These are phyloP conservation scores for Erigeron canadensis DNA, from an alignment of 129 eudicot genomes.

Conservation along the genomic window DNA sequence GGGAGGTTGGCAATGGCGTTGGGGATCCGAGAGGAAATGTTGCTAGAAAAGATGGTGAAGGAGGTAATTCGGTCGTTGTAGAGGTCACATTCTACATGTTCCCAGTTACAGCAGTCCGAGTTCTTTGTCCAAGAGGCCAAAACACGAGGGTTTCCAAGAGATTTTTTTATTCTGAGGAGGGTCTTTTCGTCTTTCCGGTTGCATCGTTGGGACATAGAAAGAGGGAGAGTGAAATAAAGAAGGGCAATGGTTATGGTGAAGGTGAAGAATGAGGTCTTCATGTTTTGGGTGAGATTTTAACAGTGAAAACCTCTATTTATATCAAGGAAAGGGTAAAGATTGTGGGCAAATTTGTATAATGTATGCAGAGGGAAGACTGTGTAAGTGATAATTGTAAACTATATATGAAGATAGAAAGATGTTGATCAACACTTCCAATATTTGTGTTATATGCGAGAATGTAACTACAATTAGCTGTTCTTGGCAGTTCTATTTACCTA, in stretches of 20 bases:
- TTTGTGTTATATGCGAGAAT: not conserved
- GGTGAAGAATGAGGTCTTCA: constrained; percentile 33
- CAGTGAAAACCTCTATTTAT: not conserved
- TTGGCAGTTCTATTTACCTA: not conserved
- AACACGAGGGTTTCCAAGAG: constrained; percentile 32
- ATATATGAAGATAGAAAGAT: not conserved
- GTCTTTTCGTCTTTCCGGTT: constrained; percentile 40
- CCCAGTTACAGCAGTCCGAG: constrained; percentile 46
- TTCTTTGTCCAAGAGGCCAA: constrained; percentile 37
- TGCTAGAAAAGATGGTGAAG: constrained; percentile 30
- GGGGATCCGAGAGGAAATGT: constrained; percentile 34
- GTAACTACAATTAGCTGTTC: not conserved
- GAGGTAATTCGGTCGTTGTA: constrained; percentile 41
- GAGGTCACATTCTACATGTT: constrained; percentile 35
- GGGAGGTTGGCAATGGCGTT: constrained; percentile 35
- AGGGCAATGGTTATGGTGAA: constrained; percentile 8
- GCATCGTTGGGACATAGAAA: constrained; percentile 42
- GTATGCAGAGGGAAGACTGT: not conserved
- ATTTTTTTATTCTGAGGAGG: constrained; percentile 37
- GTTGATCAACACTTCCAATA: not conserved
- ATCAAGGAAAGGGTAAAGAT: not conserved
- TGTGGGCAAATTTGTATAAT: not conserved
- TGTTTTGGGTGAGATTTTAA: constrained; percentile 23
- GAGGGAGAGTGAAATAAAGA: constrained; percentile 18
- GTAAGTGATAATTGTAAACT: not conserved